Evolutionary conservation across 169 alveolate genomes (phyloP), one percentile per base, ranked within the genome.

Genomic region (Plasmodium gonderi): DNA sequence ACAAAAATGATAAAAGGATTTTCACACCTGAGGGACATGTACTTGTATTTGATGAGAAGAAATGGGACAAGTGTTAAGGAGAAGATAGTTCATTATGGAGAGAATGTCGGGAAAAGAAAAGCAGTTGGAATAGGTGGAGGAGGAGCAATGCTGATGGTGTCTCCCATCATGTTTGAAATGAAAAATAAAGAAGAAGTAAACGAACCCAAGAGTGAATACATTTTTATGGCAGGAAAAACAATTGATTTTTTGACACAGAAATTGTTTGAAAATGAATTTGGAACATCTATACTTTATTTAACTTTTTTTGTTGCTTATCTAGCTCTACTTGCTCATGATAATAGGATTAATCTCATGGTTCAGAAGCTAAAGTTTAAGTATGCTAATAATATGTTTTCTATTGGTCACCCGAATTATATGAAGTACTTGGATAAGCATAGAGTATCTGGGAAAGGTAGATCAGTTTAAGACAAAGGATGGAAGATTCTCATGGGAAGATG

Each of bases 151-250:
- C 51, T 85, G 6, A 23, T 85, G 31, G 20, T 72, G 9, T 85
- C 92, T 5, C 92, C 92, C 0, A 54, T 85, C 64, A 33, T 85
- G 78, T 85, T 85, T 69, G 92, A 85, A 51, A 54, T 40, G 2
- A 85, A 85, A 31, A 31, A 85, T 76, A 85, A 85, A 85, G 92
- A 85, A 76, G 92, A 85, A 74, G 92, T 65, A 72, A 75, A 74
- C 29, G 2, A 80, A 14, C 92, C 92, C 1, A 85, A 85, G 26
- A 85, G 69, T 7, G 92, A 85, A 42, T 75, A 85, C 65, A 85
- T 85, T n/a, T 85, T 74, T 60, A 29, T 85, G 78, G 87, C 92
- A n/a, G 92, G 92, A 49, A 85, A 85, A 44, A 54, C 79, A 14
- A 85, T 85, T 14, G 92, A 85, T 7, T 85, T 85, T 74, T 75